Percentiles rank a stretch among this genome's conserved stretches.
Evolutionary conservation across 306 rosid genomes (phyloP).

Genomic region (Mucuna pruriens): DNA sequence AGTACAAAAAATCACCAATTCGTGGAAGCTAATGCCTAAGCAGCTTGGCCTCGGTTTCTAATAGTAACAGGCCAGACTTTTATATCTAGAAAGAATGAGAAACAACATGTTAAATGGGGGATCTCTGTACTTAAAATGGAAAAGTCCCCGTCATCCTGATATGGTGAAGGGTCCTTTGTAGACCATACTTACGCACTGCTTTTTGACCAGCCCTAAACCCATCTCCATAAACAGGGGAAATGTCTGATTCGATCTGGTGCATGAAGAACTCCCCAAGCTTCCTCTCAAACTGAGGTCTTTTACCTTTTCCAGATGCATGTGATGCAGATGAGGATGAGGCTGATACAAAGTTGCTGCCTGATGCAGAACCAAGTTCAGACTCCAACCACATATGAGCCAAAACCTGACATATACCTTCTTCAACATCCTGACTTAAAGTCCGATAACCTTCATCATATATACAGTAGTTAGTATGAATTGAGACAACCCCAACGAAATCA

Average conservation of each 20-base stretch:
- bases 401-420: slow-evolving; percentile 99
- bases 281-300: slow-evolving; percentile 70
- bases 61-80: slow-evolving; percentile 62
- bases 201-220: slow-evolving; percentile 91
- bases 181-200: slow-evolving; percentile 88
- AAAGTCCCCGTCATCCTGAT: slow-evolving; percentile 82
- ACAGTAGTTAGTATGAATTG: slow-evolving; percentile 22
- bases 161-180: slow-evolving; percentile 80
- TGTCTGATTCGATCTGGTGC: slow-evolving; percentile 96
- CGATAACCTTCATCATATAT: slow-evolving; percentile 75
- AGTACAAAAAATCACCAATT: slow-evolving; percentile 44
- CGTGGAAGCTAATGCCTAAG: slow-evolving; percentile 49
- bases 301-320: slow-evolving; percentile 49
- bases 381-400: slow-evolving; percentile 96
- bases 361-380: slow-evolving; percentile 67
- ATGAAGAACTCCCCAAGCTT: slow-evolving; percentile 93
- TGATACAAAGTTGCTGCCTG: slow-evolving; percentile 59
- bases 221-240: slow-evolving; percentile 94
- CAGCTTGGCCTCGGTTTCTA: slow-evolving; percentile 56
- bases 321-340: slow-evolving; percentile 66
- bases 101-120: slow-evolving; percentile 28
- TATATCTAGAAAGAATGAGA: slow-evolving; percentile 48
- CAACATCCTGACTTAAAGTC: slow-evolving; percentile 87
- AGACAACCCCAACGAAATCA: slow-evolving; percentile 26
- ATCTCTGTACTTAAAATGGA: slow-evolving; percentile 63